Evolutionary conservation across 1,284 basidiomycete species (phyloP).

Genomic region (Moesziomyces antarcticus): DNA sequence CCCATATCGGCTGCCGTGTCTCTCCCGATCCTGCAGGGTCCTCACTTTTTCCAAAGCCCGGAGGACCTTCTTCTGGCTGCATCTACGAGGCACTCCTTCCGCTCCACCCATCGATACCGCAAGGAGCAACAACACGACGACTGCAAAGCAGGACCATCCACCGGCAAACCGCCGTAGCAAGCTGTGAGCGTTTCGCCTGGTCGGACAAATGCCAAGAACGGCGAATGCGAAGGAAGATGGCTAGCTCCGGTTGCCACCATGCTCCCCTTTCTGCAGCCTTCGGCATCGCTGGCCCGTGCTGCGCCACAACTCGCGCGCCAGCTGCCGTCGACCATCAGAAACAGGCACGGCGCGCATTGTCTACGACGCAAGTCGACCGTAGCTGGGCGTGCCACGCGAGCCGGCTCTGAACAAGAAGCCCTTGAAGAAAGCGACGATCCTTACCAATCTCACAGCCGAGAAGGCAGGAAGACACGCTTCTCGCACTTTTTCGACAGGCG

Average conservation of each 20-base stretch:
- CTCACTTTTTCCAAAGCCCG: no score
- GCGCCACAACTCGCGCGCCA: slow-evolving; percentile 8
- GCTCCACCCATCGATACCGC: no score
- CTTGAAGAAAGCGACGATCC: slow-evolving; percentile 1
- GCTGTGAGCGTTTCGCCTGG: no score
- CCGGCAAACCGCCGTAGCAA: no score
- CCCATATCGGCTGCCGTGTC: no score
- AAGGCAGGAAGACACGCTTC: slow-evolving; percentile 1
- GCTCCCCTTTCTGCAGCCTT: slow-evolving; percentile 14
- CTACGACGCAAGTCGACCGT: background rate
- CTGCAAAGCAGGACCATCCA: no score
- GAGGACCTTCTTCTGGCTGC: no score
- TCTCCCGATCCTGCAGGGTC: no score
- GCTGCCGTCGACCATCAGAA: background rate
- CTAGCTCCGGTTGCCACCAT: background rate
- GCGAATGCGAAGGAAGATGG: slow-evolving; percentile 7
- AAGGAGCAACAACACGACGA: no score
- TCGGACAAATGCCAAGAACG: no score
- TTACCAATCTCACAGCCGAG: background rate
- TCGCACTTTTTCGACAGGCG: slow-evolving; percentile 38
- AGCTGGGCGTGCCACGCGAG: background rate
- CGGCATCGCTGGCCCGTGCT: slow-evolving; percentile 2
- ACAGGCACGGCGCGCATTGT: no score
- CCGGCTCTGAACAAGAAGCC: background rate
- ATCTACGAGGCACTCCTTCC: no score